Base-by-base conservation (phyloP, 768 basidiomycete genomes). In the Psilocybe cubensis region DNA sequence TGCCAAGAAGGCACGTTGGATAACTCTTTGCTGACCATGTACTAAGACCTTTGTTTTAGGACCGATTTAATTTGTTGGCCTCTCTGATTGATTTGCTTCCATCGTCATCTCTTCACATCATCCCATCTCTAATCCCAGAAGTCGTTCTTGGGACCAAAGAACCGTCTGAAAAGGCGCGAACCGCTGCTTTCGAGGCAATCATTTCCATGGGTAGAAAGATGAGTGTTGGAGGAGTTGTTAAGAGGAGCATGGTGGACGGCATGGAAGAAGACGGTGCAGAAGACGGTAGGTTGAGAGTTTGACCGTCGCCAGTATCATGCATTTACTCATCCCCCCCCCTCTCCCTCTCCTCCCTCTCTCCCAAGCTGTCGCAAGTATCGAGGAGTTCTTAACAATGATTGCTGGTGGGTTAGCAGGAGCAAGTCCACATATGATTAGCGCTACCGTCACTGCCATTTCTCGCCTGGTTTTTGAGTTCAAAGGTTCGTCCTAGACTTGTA, bases 381-480 rank as follows among this genome's bases (percentile, higher is more conserved):
- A 94, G 63, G 97, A 98, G 70, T 98, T 92, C 70, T 80, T 98
- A 77, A 99, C 92, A 3, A 98, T 99, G 96, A 79, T 98, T 25
- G 92, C 92, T 33, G 96, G 94, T 63, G 97, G 97, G 56, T 75
- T 98, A 45, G 95, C 94, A 8, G 96, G 94, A 20, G 88, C 91
- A 12, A 92, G 86, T 10, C 95, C 96, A 0, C 97, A 99, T 69
- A 98, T 97, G 94, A 96, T 98, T 70, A 96, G 95, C 67, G 97
- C 97, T 1, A 93, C 94, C 1, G 87, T 98, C 51, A 98, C 95
- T 5, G 93, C 94, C 0, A 86, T 99, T 52, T 96, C 96, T 2
- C 85, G 97, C 21, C 79, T 98, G 11, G 80, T 98, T 17, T 99
- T 98, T 69, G 97, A 98, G 74, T 99, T 96, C 79, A 94, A 90